Base-by-base conservation (phyloP, 2,329 filamentous ascomycete species). In the Trichoderma koningii region DNA sequence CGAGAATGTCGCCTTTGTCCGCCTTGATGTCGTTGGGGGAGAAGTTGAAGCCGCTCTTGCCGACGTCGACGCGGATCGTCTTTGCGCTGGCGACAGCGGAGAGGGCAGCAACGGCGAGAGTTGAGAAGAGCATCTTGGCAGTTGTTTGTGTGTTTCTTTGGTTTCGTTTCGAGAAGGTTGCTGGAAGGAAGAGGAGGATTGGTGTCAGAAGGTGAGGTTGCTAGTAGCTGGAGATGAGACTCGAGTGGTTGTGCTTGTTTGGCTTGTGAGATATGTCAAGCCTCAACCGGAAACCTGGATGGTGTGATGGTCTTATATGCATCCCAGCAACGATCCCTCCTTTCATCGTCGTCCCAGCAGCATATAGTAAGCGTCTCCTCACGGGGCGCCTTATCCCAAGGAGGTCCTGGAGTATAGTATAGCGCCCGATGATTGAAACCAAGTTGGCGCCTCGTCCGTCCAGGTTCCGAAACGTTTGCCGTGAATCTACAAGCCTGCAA, bases 21-120 rank as follows among this genome's bases (percentile, higher is more conserved):
- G 82, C 83, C 48, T 59, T 65, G 7, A 78, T 80, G 51, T 79
- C 81, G 76, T 85, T 44, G 44, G 68, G 68, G 14, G 23, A 73
- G 72, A 83, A 85, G 26, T 66, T 73, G 41, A 83, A 69, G 7
- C 76, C 77, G 45, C 76, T 74, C 66, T 79, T 75, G 67, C 80
- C 79, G 26, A 82, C 81, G 66, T 79, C 75, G 62, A 84, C 72
- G 19, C 74, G 55, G 68, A 73, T 69, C 30, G 67, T 73, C 64
- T 70, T 72, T 53, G 72, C 72, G 48, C 64, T 67, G 41, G 70
- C 70, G n/a, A 60, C 47, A n/a, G 64, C 68, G 42, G 69, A 68
- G 21, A 70, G 12, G 52, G 64, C 61, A 38, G 65, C 47, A 57
- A 52, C 47, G 26, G 55, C 63, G 48, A 67, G 51, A 45, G 55